Evolutionary conservation across 2,329 filamentous ascomycete genomes (phyloP).

Genomic region (Ophiosphaerella herpotricha): DNA sequence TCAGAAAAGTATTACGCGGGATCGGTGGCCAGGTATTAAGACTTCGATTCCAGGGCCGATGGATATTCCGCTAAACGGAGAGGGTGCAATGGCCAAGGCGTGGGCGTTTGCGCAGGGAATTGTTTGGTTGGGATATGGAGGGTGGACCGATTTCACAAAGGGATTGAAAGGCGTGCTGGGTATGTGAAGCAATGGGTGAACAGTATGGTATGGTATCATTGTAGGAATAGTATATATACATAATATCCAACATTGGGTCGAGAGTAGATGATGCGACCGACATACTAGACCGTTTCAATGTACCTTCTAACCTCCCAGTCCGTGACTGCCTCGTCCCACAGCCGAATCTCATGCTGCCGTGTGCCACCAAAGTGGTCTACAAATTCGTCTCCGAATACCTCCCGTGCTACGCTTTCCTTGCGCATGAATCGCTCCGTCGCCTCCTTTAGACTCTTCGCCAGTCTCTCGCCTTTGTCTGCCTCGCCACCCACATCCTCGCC

Average conservation of each 20-base stretch:
- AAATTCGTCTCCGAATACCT: conserved; percentile 93
- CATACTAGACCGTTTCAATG: conserved; percentile 37
- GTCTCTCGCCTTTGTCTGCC: conserved; percentile 71
- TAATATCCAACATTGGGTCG: neutral
- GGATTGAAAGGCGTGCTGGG: conserved; percentile 49
- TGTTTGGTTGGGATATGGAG: conserved; percentile 55
- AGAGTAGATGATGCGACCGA: conserved; percentile 7
- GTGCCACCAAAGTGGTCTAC: conserved; percentile 95
- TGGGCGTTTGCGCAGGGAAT: conserved; percentile 53
- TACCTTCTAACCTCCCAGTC: conserved; percentile 75
- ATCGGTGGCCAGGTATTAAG: conserved; percentile 65
- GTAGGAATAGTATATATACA: neutral
- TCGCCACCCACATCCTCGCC: conserved; percentile 78
- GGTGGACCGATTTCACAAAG: conserved; percentile 38
- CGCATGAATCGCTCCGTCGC: conserved; percentile 79
- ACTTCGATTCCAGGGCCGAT: conserved; percentile 82
- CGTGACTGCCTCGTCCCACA: conserved; percentile 96
- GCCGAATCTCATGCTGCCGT: conserved; percentile 82
- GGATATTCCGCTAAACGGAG: conserved; percentile 72
- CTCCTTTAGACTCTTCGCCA: conserved; percentile 85
- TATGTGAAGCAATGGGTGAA: conserved; percentile 15
- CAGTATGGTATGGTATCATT: neutral
- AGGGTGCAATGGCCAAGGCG: conserved; percentile 37
- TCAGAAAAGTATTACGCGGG: conserved; percentile 81
- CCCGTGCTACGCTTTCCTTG: conserved; percentile 82